A percentile compares a stretch with the other conserved stretches of the same genome.
These are phyloP conservation scores for Cajanus cajan DNA, from an alignment of 306 rosid genomes.

Conservation along the genomic window DNA sequence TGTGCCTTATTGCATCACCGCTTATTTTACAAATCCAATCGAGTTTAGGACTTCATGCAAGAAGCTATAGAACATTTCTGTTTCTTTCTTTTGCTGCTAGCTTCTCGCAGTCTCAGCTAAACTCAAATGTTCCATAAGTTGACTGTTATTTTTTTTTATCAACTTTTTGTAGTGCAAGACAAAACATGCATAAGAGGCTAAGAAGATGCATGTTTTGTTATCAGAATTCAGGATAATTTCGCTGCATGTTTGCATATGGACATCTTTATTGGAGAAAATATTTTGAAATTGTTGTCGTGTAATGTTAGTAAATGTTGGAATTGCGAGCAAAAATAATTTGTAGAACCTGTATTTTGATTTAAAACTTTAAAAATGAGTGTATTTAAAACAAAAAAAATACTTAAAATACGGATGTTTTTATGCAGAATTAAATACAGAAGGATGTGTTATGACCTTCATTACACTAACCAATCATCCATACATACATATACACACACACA, in stretches of 20 bases:
- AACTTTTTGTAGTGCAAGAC: background rate
- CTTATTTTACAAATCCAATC: too few species aligned
- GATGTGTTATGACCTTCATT: background rate
- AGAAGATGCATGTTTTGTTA: too few species aligned
- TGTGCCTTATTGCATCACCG: too few species aligned
- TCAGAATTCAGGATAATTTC: background rate
- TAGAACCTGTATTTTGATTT: background rate
- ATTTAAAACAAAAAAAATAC: background rate
- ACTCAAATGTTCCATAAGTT: too few species aligned
- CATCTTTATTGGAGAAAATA: background rate
- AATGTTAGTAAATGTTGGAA: too few species aligned
- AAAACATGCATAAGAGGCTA: background rate
- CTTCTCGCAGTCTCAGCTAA: too few species aligned
- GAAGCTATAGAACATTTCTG: too few species aligned
- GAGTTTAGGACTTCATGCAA: too few species aligned
- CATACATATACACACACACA: too few species aligned
- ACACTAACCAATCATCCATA: background rate
- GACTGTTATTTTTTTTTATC: background rate
- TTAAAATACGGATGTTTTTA: background rate
- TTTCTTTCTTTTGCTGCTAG: too few species aligned
- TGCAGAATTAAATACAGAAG: background rate
- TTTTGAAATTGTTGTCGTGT: background rate
- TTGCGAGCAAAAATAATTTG: background rate
- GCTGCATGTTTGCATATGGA: background rate
- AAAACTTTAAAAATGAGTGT: background rate